phyloP scores from a whole-genome alignment of 2,329 filamentous ascomycete genomes.

The Fusarium marasasianum region DNA sequence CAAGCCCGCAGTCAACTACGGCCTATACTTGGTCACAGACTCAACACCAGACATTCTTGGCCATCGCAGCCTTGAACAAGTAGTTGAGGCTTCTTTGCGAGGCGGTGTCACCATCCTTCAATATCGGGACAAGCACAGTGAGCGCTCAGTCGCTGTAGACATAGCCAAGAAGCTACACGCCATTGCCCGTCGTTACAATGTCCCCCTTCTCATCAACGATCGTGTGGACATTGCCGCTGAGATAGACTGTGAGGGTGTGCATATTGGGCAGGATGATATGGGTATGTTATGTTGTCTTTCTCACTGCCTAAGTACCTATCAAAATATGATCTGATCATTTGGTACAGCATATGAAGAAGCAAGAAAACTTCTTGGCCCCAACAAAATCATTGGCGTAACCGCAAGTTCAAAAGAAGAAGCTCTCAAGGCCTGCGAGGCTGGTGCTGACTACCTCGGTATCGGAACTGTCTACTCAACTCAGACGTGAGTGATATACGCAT shows the following conservation, averaged over 20 bases:
- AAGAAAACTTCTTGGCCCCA: constrained; percentile 75
- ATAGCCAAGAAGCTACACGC: constrained; percentile 76
- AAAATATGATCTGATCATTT: background rate
- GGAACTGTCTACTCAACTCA: constrained; percentile 88
- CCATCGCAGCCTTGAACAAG: constrained; percentile 70
- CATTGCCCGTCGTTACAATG: constrained; percentile 71
- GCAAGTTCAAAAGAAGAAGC: constrained; percentile 81
- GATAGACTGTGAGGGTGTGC: constrained; percentile 88
- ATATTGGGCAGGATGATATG: constrained; percentile 95
- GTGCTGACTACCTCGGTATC: constrained; percentile 91
- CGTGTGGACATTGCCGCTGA: constrained; percentile 88
- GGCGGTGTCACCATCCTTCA: constrained; percentile 90
- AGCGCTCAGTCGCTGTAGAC: constrained; percentile 76
- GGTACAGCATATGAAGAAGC: constrained; percentile 57
- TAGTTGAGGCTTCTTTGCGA: constrained; percentile 79
- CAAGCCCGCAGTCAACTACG: constrained; percentile 70
- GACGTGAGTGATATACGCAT: constrained; percentile 63
- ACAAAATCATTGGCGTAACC: constrained; percentile 88
- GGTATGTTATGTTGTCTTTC: constrained; percentile 60
- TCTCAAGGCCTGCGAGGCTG: constrained; percentile 72
- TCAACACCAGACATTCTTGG: constrained; percentile 87
- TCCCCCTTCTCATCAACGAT: constrained; percentile 93
- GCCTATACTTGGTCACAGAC: constrained; percentile 91
- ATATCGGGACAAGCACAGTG: constrained; percentile 86
- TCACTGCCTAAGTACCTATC: background rate